Conservation (phyloP, 2,329 filamentous ascomycete genomes). For the Epichloe gansuensis region DNA sequence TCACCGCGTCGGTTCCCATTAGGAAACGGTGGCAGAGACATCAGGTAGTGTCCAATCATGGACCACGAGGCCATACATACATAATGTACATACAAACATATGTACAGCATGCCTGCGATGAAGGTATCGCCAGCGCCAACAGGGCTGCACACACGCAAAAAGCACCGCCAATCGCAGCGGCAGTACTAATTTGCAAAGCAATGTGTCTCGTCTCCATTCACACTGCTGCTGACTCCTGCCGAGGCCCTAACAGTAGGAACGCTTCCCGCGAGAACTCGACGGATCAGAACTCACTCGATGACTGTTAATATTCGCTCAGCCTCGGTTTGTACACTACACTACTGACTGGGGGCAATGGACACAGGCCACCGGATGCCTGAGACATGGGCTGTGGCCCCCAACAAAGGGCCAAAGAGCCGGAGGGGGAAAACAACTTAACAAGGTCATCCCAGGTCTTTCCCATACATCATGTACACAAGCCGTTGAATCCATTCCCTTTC, state of each 20-base stretch:
- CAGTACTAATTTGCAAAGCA: neutral
- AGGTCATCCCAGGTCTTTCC: neutral
- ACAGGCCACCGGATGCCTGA: conserved; percentile 16
- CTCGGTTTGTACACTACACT: conserved; percentile 12
- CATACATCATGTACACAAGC: neutral
- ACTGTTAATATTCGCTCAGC: neutral
- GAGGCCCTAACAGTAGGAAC: neutral
- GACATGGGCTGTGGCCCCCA: conserved; percentile 27
- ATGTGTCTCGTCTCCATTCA: neutral
- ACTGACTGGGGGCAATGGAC: conserved; percentile 25
- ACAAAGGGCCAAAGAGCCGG: neutral
- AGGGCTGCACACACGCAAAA: conserved; percentile 32
- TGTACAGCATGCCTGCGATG: conserved; percentile 50
- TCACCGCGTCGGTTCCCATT: no score
- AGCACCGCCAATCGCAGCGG: neutral
- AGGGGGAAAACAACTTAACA: neutral
- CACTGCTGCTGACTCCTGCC: neutral
- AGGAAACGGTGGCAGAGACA: neutral
- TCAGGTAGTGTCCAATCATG: conserved; percentile 1
- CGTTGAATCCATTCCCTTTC: neutral
- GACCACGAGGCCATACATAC: conserved; percentile 37
- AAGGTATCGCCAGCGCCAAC: conserved; percentile 69
- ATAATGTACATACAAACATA: no score
- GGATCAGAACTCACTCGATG: conserved; percentile 5
- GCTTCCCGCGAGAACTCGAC: neutral